Percentiles rank a stretch among this genome's conserved stretches.
Evolutionary conservation across 2,329 filamentous ascomycete genomes (phyloP).

Genomic region (Colletotrichum echinochloae): DNA sequence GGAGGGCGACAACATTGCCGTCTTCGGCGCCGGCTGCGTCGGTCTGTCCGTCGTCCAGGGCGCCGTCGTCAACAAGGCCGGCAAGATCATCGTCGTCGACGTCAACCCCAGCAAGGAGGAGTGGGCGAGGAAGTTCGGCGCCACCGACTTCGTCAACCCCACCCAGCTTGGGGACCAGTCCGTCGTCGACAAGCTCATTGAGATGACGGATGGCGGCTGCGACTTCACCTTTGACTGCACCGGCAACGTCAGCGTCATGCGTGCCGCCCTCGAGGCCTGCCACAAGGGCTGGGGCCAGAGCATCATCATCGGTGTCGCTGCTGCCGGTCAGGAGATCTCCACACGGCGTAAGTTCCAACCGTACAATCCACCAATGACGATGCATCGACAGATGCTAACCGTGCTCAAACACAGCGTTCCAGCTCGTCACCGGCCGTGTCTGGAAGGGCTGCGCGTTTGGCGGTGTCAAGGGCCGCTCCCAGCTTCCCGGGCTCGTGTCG

Average conservation of each 20-base stretch:
- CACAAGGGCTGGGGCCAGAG: slow-evolving; percentile 99
- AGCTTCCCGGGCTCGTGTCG: slow-evolving; percentile 86
- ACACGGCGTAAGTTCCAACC: slow-evolving; percentile 80
- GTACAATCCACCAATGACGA: background rate
- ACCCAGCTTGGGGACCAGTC: slow-evolving; percentile 81
- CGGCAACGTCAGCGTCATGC: slow-evolving; percentile 95
- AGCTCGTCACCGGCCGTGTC: slow-evolving; percentile 95
- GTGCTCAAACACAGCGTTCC: slow-evolving; percentile 76
- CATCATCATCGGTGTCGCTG: slow-evolving; percentile 97
- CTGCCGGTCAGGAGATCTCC: slow-evolving; percentile 93
- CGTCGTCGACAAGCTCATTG: slow-evolving; percentile 91
- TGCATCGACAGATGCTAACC: background rate
- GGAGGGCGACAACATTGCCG: slow-evolving; percentile 86
- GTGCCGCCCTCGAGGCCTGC: slow-evolving; percentile 94
- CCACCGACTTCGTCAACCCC: slow-evolving; percentile 97
- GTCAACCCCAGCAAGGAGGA: slow-evolving; percentile 91
- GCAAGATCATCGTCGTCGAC: slow-evolving; percentile 78
- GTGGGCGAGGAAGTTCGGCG: slow-evolving; percentile 95
- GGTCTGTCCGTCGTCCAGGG: slow-evolving; percentile 96
- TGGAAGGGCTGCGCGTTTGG: slow-evolving; percentile 99
- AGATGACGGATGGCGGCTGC: slow-evolving; percentile 97
- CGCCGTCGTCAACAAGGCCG: slow-evolving; percentile 84
- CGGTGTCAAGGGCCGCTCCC: slow-evolving; percentile 95
- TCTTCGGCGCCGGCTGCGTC: slow-evolving; percentile 97
- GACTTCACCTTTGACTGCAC: slow-evolving; percentile 99